Evolutionary conservation across 495 filamentous ascomycete species (phyloP), one percentile per base, ranked within the genome.

Genomic region (Cercophora scortea): DNA sequence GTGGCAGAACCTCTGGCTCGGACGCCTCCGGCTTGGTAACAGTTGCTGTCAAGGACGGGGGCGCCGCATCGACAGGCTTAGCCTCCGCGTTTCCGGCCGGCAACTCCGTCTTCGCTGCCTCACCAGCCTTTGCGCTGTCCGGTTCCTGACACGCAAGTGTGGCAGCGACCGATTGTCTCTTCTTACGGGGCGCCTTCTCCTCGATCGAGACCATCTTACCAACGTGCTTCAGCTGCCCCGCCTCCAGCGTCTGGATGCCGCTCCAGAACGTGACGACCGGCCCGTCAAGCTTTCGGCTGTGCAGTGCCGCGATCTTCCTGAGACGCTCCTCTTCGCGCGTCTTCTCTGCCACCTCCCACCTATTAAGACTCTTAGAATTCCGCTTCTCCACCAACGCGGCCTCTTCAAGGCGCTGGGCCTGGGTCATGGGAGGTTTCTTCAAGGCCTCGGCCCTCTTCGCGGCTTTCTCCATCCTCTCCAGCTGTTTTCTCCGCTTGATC

Each of bases 261-360:
- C 92, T 97, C 86, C 88, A 98, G 68, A 85, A 93, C 13, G 88
- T 89, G 42, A 96, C 83, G 10, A 96, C 89, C 1, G 93, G 90
- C 1, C 93, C 93, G 50, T 89, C 85, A 13, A 97, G 75, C 45
- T 86, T 87, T 33, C 89, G 81, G 62, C 88, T 92, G 58, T 94
- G 85, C 46, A 95, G 64, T 15, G 89, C 90, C 19, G 88, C 88
- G 41, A 95, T 79, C 67, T 86, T 92, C 19, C 81, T 83, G 63
- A 80, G 75, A 60, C 89, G 75, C 66, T 92, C 89, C 61, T 93
- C 89, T 25, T 88, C 85, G 53, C 91, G 81, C 60, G 81, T 79
- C 71, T 87, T 88, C 71, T 98, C 93, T 12, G 85, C 84, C 64
- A 89, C 86, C 68, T 97, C 92, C 92, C 93, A 98, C 39, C 86